Evolutionary conservation across 2,329 filamentous ascomycete genomes (phyloP), one percentile per base, ranked within the genome.

Genomic region (Elsinoe batatas): DNA sequence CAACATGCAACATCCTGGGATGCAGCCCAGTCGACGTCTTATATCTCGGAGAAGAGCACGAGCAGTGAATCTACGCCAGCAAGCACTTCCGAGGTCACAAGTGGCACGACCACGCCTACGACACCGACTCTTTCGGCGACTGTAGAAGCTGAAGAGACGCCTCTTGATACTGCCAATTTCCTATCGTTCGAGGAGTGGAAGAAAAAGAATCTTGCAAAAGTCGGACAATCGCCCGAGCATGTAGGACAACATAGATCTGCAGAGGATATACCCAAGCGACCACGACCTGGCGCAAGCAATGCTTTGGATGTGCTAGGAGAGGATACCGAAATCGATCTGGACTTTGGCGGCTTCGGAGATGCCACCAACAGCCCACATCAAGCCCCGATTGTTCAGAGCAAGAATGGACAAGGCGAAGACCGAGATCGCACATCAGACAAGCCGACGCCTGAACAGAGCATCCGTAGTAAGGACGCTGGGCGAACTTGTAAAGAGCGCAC

Each of bases 111-210:
- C 10, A n/a, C n/a, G 20, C 43, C 36, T 18, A 40, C 5, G 43
- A 17, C 37, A 55, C 36, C 13, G 32, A 56, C 3, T 13, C 26
- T 35, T 33, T 6, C 43, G 37, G 7, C 22, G 44, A 62, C 46
- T 40, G 61, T 61, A 50, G 58, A 75, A 13, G 84, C 87, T 57
- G 75, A 76, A 5, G 85, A 87, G 47, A 84, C 82, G 1, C 77
- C 80, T 0, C 74, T 86, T 10, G 84, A 88, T 64, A 87, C 88
- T 62, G 80, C 84, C 44, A 85, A 90, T 5, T 97, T 97, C 68
- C 82, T 97, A 64, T 96, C 93, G 0, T 98, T 98, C 64, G 93
- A 97, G 68, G 91, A 97, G 64, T 98, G 93, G 93, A 97, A 95
- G 73, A 88, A 86, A 65, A 87, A 91, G 75, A 95, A 95, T 72